Evolutionary conservation across 176 grass and related monocot genomes (phyloP).

Genomic region (Panicum miliaceum): DNA sequence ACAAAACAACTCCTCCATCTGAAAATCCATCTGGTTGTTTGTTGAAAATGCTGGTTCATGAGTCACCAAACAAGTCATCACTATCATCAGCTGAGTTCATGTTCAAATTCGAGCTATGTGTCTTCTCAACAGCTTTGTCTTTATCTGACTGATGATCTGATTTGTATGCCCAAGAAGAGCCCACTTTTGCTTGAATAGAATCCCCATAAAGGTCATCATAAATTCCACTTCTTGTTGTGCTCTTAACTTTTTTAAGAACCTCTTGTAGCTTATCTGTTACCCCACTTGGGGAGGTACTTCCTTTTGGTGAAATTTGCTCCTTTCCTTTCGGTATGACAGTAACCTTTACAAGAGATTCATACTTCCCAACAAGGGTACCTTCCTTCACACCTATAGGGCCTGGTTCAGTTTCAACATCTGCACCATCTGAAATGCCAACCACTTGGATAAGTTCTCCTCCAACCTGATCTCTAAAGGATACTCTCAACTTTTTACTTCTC

Average conservation of each 20-base stretch:
- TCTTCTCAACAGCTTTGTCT: constrained; percentile 38
- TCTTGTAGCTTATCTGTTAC: constrained; percentile 77
- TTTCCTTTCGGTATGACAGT: constrained; percentile 95
- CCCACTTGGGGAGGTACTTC: constrained; percentile 57
- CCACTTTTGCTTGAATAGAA: constrained; percentile 50
- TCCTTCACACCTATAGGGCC: constrained; percentile 94
- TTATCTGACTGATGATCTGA: constrained; percentile 64
- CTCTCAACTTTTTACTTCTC: constrained; percentile 69
- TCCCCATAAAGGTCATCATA: constrained; percentile 91
- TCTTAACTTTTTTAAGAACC: constrained; percentile 87
- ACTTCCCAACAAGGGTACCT: constrained; percentile 96
- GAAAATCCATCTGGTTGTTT: constrained; percentile 8
- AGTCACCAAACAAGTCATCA: constrained; percentile 94
- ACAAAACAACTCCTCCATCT: constrained; percentile 18
- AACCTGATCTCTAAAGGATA: constrained; percentile 84
- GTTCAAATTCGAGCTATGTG: not conserved
- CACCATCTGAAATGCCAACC: constrained; percentile 94
- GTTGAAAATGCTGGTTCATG: constrained; percentile 38
- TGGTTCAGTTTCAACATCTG: constrained; percentile 87
- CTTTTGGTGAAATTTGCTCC: constrained; percentile 61
- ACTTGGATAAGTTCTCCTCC: constrained; percentile 92
- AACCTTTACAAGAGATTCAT: constrained; percentile 91
- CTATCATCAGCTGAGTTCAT: constrained; percentile 58
- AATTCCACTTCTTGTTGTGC: constrained; percentile 56
- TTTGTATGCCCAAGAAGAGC: constrained; percentile 87